Conservation (phyloP, 2,329 filamentous ascomycete genomes). For the Sporothrix humicola region DNA sequence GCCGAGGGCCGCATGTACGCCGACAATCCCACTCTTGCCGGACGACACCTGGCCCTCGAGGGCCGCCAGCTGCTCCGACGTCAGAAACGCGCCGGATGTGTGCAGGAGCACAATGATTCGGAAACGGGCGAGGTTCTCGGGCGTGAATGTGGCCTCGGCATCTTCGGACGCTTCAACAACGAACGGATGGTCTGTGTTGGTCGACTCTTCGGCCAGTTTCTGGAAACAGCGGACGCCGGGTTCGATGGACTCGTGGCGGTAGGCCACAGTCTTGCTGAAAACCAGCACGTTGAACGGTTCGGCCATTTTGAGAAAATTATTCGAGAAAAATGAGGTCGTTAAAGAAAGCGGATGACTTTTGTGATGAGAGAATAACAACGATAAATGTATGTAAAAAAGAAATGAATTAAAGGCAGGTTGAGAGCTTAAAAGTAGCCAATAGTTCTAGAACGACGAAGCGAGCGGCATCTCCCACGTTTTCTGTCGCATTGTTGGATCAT, state of each 20-base stretch:
- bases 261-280: constrained; percentile 49
- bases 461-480: neutral
- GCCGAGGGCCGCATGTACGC: constrained; percentile 49
- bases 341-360: neutral
- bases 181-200: constrained; percentile 41
- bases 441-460: neutral
- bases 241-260: constrained; percentile 50
- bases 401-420: neutral
- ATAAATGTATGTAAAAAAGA: neutral
- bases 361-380: neutral
- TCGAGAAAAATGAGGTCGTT: neutral
- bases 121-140: constrained; percentile 44
- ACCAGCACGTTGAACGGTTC: constrained; percentile 46
- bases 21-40: constrained; percentile 49
- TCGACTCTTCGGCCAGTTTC: constrained; percentile 41
- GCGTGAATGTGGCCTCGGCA: constrained; percentile 43
- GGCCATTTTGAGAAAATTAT: constrained; percentile 1
- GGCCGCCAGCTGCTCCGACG: constrained; percentile 43
- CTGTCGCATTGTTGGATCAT: neutral
- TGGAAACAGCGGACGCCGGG: constrained; percentile 46
- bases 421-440: neutral
- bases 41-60: constrained; percentile 45
- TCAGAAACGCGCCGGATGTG: constrained; percentile 49
- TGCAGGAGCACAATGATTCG: constrained; percentile 49
- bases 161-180: constrained; percentile 48